phyloP scores from a whole-genome alignment of 805 yeast genomes.

The Kazachstania viticola region DNA sequence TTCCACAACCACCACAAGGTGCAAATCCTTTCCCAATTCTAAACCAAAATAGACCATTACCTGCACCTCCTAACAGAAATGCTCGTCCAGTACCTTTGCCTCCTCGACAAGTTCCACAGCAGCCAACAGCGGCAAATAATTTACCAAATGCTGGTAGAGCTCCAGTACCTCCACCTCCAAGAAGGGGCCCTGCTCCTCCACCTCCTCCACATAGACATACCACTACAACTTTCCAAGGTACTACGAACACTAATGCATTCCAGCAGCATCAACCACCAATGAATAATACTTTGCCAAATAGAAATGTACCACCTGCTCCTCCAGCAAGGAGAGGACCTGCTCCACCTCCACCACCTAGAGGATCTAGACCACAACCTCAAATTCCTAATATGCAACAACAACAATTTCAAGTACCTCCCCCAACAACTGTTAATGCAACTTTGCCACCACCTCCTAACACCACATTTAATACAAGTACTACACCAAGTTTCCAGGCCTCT shows the following conservation, averaged over 20 bases:
- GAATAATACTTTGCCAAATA: conserved; percentile 4
- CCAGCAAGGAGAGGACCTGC: conserved; percentile 4
- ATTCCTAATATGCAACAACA: neutral
- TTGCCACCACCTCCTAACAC: conserved; percentile 3
- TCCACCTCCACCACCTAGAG: conserved; percentile 13
- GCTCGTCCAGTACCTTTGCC: conserved; percentile 13
- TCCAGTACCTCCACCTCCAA: conserved; percentile 22
- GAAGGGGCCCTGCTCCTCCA: conserved; percentile 25
- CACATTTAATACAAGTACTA: neutral
- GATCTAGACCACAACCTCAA: conserved; percentile 3
- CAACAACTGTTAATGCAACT: neutral
- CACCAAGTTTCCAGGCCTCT: conserved; percentile 1
- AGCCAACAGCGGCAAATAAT: neutral
- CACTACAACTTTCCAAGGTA: no score
- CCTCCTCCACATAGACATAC: conserved; percentile 16
- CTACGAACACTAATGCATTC: no score
- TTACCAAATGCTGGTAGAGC: conserved; percentile 4
- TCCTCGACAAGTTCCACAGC: conserved; percentile 3
- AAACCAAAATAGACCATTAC: conserved; percentile 9
- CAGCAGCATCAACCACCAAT: no score
- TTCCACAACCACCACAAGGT: conserved; percentile 1
- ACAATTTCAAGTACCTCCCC: conserved; percentile 1
- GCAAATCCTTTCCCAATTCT: neutral
- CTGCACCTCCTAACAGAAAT: conserved; percentile 11
- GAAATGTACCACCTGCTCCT: conserved; percentile 9